Percentiles rank a stretch among this genome's conserved stretches.
Evolutionary conservation across 495 filamentous ascomycete species (phyloP).

Genomic region (Aspergillus steynii): DNA sequence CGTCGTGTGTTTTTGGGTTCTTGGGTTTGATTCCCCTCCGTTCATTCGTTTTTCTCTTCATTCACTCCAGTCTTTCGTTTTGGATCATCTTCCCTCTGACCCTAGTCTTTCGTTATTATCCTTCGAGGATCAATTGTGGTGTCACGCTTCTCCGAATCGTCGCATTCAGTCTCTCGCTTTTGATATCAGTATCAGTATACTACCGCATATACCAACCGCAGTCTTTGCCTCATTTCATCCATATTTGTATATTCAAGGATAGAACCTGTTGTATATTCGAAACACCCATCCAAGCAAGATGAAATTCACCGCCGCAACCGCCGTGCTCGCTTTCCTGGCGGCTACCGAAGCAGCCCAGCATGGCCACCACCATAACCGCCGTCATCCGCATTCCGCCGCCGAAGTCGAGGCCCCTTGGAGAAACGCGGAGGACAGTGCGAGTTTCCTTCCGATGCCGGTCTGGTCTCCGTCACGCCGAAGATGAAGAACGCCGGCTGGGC

Average conservation of each 20-base stretch:
- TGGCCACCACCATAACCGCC: slow-evolving; percentile 36
- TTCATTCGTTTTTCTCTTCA: slow-evolving; percentile 17
- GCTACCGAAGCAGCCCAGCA: slow-evolving; percentile 42
- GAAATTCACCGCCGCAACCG: slow-evolving; percentile 36
- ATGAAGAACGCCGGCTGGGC: slow-evolving; percentile 75
- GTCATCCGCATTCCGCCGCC: slow-evolving; percentile 28
- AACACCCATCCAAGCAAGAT: slow-evolving; percentile 24
- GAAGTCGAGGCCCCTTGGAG: slow-evolving; percentile 20
- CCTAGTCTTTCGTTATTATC: slow-evolving; percentile 15
- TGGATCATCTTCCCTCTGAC: slow-evolving; percentile 7
- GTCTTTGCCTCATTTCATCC: slow-evolving; percentile 23
- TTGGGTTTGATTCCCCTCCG: slow-evolving; percentile 19
- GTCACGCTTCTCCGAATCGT: neutral
- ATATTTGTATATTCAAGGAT: neutral
- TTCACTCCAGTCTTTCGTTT: slow-evolving; percentile 22
- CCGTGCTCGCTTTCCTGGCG: slow-evolving; percentile 64
- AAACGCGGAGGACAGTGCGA: slow-evolving; percentile 56
- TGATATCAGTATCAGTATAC: neutral
- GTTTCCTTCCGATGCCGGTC: slow-evolving; percentile 67
- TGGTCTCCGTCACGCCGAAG: slow-evolving; percentile 67
- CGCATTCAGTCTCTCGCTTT: slow-evolving; percentile 7
- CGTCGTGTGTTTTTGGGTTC: slow-evolving; percentile 23
- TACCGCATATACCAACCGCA: slow-evolving; percentile 14
- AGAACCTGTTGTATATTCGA: neutral
- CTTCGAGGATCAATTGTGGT: neutral